Evolutionary conservation across 1,284 basidiomycete species (phyloP), one percentile per base, ranked within the genome.

Genomic region (Ustilago tritici): DNA sequence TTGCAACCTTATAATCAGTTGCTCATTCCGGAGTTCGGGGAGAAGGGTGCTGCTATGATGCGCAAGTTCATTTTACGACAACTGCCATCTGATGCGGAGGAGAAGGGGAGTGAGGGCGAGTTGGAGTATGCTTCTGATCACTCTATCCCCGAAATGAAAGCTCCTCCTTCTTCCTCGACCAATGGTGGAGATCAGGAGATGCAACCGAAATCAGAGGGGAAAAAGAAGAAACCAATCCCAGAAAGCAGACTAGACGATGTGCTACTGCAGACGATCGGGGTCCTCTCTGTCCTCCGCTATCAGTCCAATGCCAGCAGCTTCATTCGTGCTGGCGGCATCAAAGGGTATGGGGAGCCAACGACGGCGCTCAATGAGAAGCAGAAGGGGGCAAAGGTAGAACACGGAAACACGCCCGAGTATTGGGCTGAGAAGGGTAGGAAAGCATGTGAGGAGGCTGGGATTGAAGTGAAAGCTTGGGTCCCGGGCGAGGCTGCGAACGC

Each of bases 1-100:
- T 87, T 93, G 35, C 94, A 95, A 81, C 93, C 93, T 0, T 92
- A 57, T 53, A 85, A 84, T 54, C 82, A 84, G 35, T 41, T 85
- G 31, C 35, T 79, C 31, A 76, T 85, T 7, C 79, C 79, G 3
- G 83, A 84, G 36, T 85, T 81, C 55, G 81, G 54, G 31, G 66
- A 65, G 38, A 31, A 65, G 53, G 64, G 55, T 2, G 77, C 74
- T 15, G 55, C 11, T 19, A 49, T 34, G 53, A 78, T 78, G 70
- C 38, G 35, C 8, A 57, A 56, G 50, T 78, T 60, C 17, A 68
- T 73, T 6, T 46, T 38, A 12, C 59, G 73, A n/a, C 35, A 62
- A 41, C 2, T 65, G 38, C 59, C 38, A 28, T 49, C 40, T 9
- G 67, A 54, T 31, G 46, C 32, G 11, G 63, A 57, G 8, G 65